Evolutionary conservation across 2,329 filamentous ascomycete species (phyloP).

Genomic region (Apiospora pterosperma): DNA sequence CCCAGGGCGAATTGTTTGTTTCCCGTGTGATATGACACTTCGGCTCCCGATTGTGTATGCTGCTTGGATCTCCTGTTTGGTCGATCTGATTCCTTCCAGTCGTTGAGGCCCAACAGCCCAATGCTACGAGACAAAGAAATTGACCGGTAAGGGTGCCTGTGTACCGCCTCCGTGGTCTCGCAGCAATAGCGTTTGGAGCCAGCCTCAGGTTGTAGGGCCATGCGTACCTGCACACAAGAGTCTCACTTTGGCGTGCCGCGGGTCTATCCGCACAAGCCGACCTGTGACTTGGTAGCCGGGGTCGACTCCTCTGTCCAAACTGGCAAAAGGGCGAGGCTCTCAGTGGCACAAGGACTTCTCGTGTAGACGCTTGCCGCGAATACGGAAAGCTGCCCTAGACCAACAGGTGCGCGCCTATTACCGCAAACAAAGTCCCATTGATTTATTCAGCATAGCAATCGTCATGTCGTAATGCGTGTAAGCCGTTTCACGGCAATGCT

Average conservation of each 20-base stretch:
- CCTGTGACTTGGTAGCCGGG: background rate
- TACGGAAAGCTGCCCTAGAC: too few relatives aligned
- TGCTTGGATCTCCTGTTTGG: background rate
- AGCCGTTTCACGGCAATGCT: slow-evolving; percentile 16
- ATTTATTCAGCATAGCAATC: slow-evolving; percentile 70
- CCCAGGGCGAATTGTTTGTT: background rate
- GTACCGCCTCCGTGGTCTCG: background rate
- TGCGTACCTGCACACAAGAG: background rate
- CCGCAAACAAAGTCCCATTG: slow-evolving; percentile 63
- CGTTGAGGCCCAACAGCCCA: background rate
- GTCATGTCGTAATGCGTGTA: slow-evolving; percentile 67
- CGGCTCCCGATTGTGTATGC: background rate
- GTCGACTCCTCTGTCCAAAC: background rate
- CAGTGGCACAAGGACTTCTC: background rate
- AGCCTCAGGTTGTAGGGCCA: background rate
- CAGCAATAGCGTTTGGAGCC: background rate
- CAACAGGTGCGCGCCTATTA: slow-evolving; percentile 19
- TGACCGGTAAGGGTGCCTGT: background rate
- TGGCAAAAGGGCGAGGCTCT: background rate
- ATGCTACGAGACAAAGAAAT: background rate
- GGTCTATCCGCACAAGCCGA: background rate
- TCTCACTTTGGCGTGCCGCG: background rate
- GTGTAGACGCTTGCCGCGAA: background rate
- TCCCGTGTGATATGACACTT: background rate
- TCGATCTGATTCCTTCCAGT: background rate